A percentile compares a stretch with the other conserved stretches of the same genome.
Evolutionary conservation across 495 filamentous ascomycete genomes (phyloP).

Genomic region (Glutinoglossum americanum): DNA sequence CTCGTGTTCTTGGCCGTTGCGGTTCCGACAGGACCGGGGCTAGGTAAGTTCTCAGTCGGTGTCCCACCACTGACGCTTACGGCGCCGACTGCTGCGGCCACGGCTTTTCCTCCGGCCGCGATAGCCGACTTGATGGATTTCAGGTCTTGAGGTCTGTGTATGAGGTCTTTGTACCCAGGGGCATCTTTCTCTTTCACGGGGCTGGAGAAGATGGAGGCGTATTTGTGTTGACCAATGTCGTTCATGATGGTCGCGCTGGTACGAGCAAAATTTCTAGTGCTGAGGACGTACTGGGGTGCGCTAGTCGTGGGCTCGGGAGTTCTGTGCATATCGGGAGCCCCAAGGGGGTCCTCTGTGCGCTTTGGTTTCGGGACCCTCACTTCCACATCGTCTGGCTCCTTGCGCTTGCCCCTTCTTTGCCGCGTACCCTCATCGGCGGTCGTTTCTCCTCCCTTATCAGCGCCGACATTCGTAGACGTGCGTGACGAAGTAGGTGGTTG

Average conservation of each 20-base stretch:
- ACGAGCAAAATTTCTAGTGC: constrained; percentile 56
- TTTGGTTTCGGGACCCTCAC: background rate
- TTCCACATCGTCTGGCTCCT: constrained; percentile 27
- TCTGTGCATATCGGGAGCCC: background rate
- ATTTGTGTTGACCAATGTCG: constrained; percentile 64
- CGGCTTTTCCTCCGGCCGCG: constrained; percentile 50
- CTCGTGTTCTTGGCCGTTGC: constrained; percentile 18
- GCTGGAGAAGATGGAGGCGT: constrained; percentile 68
- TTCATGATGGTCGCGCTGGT: constrained; percentile 63
- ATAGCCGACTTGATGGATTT: constrained; percentile 70
- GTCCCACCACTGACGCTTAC: constrained; percentile 14
- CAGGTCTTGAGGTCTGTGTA: constrained; percentile 71
- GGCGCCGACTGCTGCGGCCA: constrained; percentile 30
- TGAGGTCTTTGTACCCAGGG: constrained; percentile 69
- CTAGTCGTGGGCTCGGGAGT: background rate
- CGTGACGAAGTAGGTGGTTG: constrained; percentile 32
- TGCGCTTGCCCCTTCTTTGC: constrained; percentile 5
- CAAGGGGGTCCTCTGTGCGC: background rate
- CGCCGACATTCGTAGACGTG: constrained; percentile 15
- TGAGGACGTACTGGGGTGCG: constrained; percentile 34
- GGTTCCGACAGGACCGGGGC: constrained; percentile 24
- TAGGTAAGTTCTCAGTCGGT: constrained; percentile 25
- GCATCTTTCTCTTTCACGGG: constrained; percentile 71
- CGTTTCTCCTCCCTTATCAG: background rate
- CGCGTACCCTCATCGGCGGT: constrained; percentile 8